Conservation (phyloP, 192 early-diverging fungal genomes). For the Podila minutissima region DNA sequence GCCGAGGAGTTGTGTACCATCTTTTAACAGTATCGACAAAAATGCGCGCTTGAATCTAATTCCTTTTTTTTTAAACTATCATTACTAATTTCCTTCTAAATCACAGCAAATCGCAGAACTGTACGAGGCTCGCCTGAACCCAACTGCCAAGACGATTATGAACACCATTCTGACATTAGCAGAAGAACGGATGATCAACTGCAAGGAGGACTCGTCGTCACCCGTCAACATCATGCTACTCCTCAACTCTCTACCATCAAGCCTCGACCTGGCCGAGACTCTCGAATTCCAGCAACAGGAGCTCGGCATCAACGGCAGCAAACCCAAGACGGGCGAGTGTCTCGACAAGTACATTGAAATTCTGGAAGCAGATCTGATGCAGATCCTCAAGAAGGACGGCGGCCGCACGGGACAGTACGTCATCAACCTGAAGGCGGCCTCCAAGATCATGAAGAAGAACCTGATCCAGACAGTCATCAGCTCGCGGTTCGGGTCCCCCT, state of each 20-base stretch:
- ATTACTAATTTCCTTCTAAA: neutral
- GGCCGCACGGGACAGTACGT: slow-evolving; percentile 68
- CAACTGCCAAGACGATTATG: slow-evolving; percentile 67
- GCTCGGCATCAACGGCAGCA: slow-evolving; percentile 18
- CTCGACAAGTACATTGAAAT: slow-evolving; percentile 70
- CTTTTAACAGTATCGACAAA: neutral
- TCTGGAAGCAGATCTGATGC: slow-evolving; percentile 61
- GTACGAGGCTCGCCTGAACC: slow-evolving; percentile 69
- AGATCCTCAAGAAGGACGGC: slow-evolving; percentile 66
- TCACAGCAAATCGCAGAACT: slow-evolving; percentile 64
- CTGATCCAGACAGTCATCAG: slow-evolving; percentile 65
- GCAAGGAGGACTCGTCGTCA: slow-evolving; percentile 53
- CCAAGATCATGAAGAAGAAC: slow-evolving; percentile 61
- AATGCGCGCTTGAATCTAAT: neutral
- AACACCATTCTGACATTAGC: slow-evolving; percentile 65
- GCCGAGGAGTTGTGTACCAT: neutral
- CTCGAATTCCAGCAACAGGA: slow-evolving; percentile 31
- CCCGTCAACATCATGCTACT: slow-evolving; percentile 20
- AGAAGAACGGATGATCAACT: slow-evolving; percentile 65
- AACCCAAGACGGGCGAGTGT: slow-evolving; percentile 44
- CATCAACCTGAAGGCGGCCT: slow-evolving; percentile 66
- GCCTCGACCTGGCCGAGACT: slow-evolving; percentile 28
- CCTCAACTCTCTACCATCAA: slow-evolving; percentile 12
- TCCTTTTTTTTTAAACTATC: neutral
- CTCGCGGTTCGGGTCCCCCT: slow-evolving; percentile 67